Base-by-base conservation (phyloP, 2,329 filamentous ascomycete genomes). In the Chrysosporium queenslandicum region DNA sequence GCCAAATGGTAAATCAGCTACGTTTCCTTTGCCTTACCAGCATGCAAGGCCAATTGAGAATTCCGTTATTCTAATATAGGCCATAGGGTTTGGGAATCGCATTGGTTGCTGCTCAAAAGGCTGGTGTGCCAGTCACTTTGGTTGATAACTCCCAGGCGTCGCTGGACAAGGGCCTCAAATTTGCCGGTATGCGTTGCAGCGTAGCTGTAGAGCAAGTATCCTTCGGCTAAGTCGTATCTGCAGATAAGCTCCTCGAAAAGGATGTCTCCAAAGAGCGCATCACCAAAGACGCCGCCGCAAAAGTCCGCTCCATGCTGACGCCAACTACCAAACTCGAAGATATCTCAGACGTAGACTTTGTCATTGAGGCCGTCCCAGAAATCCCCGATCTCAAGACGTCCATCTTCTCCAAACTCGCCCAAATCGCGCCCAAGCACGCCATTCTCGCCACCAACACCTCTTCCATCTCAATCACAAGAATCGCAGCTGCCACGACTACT, bases 371-470 rank as follows among this genome's bases (percentile, higher is more conserved):
- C 14, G 89, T 98, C 7, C 92, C 92, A 32, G 90, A 96, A 74
- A 91, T 95, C 52, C 83, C 86, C 37, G 76, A 83, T 48, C 79
- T 98, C 58, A 98, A 98, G 72, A 82, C 83, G 59, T 81, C 83
- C 58, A 94, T 98, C 59, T 98, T 98, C 72, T 74, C 80, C 58
- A 78, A 85, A 63, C 78, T 98, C 9, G 89, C 90, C 5, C 74
- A 86, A 61, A 82, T 94, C 60, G 90, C 86, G 60, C 83, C 88
- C 9, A 75, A 83, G 49, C 88, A 97, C 65, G 82, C 92, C 54
- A 87, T 98, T 61, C 80, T 98, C 32, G 91, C 92, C 4, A 98
- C 92, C 57, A 98, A 98, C 74, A 98, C 92, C 5, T 95, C 89
- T n/a, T 95, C 89, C 56, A 98, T 98, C 66, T 91, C 87, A 55